These are phyloP conservation scores for Didymella pomorum DNA, from an alignment of 2,329 filamentous ascomycete genomes.

Conservation along the genomic window DNA sequence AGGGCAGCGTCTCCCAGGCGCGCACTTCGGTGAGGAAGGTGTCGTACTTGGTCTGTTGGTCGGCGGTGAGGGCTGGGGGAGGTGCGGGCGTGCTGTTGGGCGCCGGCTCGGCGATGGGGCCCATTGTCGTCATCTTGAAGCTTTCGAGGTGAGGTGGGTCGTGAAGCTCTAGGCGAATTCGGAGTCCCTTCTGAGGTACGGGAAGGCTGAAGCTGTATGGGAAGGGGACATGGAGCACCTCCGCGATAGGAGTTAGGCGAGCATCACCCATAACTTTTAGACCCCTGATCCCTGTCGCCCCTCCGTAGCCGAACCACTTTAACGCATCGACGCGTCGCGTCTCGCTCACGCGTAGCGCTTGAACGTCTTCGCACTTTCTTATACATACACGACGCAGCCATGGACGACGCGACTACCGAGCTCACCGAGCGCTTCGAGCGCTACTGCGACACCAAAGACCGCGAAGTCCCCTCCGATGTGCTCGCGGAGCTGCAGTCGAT, in stretches of 20 bases:
- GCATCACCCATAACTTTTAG: conserved; percentile 25
- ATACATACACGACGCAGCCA: conserved; percentile 34
- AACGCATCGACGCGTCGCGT: conserved; percentile 38
- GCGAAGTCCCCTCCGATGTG: conserved; percentile 76
- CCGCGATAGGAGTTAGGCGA: conserved; percentile 19
- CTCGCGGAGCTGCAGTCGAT: conserved; percentile 84
- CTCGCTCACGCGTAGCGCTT: neutral
- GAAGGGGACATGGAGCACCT: neutral
- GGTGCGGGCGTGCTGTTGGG: conserved; percentile 65
- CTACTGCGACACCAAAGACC: conserved; percentile 62
- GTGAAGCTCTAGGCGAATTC: neutral
- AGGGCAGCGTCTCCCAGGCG: conserved; percentile 74
- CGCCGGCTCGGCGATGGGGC: conserved; percentile 44
- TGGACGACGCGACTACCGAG: conserved; percentile 61
- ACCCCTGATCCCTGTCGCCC: conserved; percentile 27
- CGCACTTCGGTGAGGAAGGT: conserved; percentile 74
- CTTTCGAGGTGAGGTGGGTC: neutral
- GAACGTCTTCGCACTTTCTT: conserved; percentile 9
- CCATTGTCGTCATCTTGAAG: conserved; percentile 39
- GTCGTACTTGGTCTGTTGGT: conserved; percentile 84
- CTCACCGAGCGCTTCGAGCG: conserved; percentile 68
- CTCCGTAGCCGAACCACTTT: conserved; percentile 25
- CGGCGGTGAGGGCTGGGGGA: conserved; percentile 69
- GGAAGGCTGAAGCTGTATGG: no score
- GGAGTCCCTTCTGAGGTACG: neutral